Evolutionary conservation across 331 rosid genomes (phyloP).

Genomic region (Quercus lobata): DNA sequence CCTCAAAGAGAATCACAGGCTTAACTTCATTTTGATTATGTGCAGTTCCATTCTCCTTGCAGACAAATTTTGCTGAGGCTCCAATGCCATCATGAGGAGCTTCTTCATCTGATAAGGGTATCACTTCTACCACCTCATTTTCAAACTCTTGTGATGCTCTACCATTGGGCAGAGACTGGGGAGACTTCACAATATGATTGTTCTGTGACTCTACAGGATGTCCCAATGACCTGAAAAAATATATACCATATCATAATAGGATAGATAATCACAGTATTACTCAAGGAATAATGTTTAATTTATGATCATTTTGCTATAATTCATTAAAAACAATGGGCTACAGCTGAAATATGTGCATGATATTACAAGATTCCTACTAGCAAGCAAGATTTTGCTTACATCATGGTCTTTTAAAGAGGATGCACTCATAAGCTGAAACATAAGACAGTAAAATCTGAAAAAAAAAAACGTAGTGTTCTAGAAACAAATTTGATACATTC

Average conservation of each 20-base stretch:
- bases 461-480: neutral
- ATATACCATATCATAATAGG: conserved; percentile 2
- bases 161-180: conserved; percentile 28
- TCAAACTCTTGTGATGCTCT: conserved; percentile 30
- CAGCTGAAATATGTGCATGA: neutral
- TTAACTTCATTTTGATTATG: conserved; percentile 32
- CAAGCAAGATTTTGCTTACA: neutral
- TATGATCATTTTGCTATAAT: neutral
- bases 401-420: neutral
- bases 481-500: neutral
- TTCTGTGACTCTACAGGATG: conserved; percentile 32
- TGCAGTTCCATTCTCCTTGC: conserved; percentile 27
- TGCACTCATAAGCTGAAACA: neutral
- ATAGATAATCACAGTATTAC: conserved; percentile 3
- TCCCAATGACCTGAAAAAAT: conserved; percentile 41
- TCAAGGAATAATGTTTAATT: neutral
- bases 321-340: neutral
- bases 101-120: conserved; percentile 56
- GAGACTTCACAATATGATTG: conserved; percentile 26
- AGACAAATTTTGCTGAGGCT: conserved; percentile 28
- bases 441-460: neutral
- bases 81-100: conserved; percentile 24
- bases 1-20: conserved; percentile 77
- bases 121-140: conserved; percentile 42
- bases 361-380: neutral